phyloP scores from a whole-genome alignment of 169 alveolate species.

The Toxoplasma gondii region DNA sequence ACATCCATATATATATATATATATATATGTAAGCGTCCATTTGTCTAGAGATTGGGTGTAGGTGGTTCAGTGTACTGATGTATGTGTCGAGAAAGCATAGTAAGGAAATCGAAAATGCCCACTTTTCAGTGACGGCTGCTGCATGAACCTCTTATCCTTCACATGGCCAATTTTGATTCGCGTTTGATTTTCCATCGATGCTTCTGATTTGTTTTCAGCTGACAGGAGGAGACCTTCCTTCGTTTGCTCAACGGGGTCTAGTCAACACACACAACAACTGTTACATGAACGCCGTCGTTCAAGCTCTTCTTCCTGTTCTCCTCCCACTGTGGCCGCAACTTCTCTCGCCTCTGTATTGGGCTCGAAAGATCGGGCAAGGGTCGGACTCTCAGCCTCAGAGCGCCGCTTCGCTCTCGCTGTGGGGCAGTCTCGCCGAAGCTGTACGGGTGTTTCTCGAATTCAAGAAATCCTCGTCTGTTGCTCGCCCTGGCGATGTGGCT shows the following conservation, averaged over 20 bases:
- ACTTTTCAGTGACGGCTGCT: too few relatives aligned
- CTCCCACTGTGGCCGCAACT: neutral
- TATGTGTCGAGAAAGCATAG: too few relatives aligned
- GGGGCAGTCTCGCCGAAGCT: neutral
- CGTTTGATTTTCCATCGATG: too few relatives aligned
- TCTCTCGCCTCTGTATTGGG: neutral
- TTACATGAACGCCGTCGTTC: conserved; percentile 20
- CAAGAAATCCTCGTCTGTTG: neutral
- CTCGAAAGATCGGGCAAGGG: neutral
- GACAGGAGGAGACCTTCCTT: neutral
- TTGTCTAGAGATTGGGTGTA: too few relatives aligned
- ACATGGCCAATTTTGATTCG: too few relatives aligned
- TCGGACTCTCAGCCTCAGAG: neutral
- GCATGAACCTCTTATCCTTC: too few relatives aligned
- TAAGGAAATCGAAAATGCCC: too few relatives aligned
- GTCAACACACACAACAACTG: conserved; percentile 24
- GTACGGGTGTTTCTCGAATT: neutral
- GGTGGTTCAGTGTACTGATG: too few relatives aligned
- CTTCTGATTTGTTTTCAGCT: neutral
- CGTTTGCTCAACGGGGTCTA: neutral
- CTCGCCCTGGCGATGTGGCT: neutral
- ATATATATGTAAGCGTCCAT: too few relatives aligned
- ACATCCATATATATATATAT: too few relatives aligned
- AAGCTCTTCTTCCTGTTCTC: neutral
- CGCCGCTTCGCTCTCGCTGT: neutral